These are phyloP conservation scores for Candida railenensis DNA, from an alignment of 805 yeast genomes.

Conservation along the genomic window DNA sequence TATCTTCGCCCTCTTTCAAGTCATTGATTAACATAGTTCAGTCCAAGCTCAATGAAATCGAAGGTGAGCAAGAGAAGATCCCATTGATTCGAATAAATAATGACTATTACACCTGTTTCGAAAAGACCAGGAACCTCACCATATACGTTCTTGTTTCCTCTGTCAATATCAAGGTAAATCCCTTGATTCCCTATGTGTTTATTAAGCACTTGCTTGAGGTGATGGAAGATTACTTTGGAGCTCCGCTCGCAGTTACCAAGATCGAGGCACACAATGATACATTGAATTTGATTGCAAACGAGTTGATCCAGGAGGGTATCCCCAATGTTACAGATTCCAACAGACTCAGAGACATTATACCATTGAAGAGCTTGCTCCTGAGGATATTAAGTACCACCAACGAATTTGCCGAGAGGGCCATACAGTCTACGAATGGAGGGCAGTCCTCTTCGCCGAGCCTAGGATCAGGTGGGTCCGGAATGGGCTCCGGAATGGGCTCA, in stretches of 20 bases:
- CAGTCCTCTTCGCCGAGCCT: too few relatives aligned
- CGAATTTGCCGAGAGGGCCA: constrained; percentile 22
- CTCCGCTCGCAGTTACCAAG: constrained; percentile 54
- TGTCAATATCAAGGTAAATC: constrained; percentile 30
- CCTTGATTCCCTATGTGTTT: constrained; percentile 56
- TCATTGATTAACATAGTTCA: constrained; percentile 20
- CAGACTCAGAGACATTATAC: constrained; percentile 66
- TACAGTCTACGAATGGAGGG: constrained; percentile 1
- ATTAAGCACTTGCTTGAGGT: constrained; percentile 48
- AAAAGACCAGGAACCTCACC: constrained; percentile 19
- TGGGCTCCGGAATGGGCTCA: neutral
- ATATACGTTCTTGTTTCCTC: constrained; percentile 28
- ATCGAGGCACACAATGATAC: constrained; percentile 71
- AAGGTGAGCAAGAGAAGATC: constrained; percentile 5
- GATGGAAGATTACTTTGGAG: constrained; percentile 57
- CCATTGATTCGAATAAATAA: constrained; percentile 30
- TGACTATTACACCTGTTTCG: constrained; percentile 27
- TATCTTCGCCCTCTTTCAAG: constrained; percentile 31
- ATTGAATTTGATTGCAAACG: constrained; percentile 67
- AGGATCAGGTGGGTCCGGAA: too few relatives aligned
- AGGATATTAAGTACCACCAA: constrained; percentile 46
- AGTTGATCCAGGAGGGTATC: constrained; percentile 73
- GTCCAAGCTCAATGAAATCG: constrained; percentile 5
- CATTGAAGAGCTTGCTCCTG: constrained; percentile 56
- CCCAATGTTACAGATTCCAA: constrained; percentile 76